These are phyloP conservation scores for Malania oleifera DNA, from an alignment of 164 flowering plant genomes.

Conservation along the genomic window DNA sequence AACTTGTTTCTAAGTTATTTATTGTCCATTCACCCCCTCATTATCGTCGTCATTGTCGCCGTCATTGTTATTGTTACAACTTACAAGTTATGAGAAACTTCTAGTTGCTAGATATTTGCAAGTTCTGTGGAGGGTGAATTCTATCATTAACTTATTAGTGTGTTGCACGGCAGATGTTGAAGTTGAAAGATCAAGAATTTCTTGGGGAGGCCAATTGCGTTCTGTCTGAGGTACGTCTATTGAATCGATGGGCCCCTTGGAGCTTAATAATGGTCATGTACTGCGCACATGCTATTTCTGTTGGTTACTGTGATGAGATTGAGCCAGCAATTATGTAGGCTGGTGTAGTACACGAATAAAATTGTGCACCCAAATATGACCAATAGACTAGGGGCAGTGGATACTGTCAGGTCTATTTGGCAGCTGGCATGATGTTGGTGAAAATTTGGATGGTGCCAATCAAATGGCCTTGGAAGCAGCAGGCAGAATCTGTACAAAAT, in stretches of 20 bases:
- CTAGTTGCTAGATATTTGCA: background rate
- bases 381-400: too few species aligned
- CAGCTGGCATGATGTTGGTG: background rate
- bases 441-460: too few species aligned
- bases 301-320: too few species aligned
- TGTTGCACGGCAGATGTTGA: constrained; percentile 44
- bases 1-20: too few species aligned
- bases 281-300: background rate
- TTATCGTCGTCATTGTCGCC: background rate
- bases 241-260: background rate
- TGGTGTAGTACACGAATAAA: too few species aligned
- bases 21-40: too few species aligned
- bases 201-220: constrained; percentile 83
- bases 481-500: too few species aligned
- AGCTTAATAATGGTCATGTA: background rate
- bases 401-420: background rate
- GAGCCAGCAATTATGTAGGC: too few species aligned
- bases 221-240: constrained; percentile 64
- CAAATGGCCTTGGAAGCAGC: too few species aligned
- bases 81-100: background rate
- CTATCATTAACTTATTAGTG: background rate
- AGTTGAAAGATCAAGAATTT: constrained; percentile 74
- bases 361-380: too few species aligned
- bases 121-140: background rate
- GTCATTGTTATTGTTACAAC: background rate